phyloP scores from a whole-genome alignment of 148 eudicot species.

The Rhododendron griersonianum region DNA sequence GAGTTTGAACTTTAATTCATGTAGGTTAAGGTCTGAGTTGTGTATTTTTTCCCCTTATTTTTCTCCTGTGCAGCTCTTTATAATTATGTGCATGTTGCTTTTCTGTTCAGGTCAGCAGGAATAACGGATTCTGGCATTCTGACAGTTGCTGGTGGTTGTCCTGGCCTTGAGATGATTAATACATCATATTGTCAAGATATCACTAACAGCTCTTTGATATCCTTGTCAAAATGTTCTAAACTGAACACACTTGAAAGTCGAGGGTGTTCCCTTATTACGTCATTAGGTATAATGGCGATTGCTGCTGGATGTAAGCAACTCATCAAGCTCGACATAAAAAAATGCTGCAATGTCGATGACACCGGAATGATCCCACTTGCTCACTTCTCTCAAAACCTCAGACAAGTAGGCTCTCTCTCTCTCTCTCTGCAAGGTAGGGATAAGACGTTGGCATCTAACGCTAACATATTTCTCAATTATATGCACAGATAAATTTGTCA shows the following conservation, averaged over 20 bases:
- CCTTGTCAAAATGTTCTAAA: slow-evolving; percentile 69
- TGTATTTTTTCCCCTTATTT: not conserved
- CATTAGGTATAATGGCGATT: slow-evolving; percentile 68
- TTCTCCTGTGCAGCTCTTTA: not conserved
- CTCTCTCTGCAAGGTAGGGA: not conserved
- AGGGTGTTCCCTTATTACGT: slow-evolving; percentile 76
- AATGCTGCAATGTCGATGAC: slow-evolving; percentile 75
- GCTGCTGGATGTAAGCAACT: slow-evolving; percentile 86
- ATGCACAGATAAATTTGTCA: slow-evolving; percentile 73
- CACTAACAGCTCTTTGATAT: slow-evolving; percentile 60
- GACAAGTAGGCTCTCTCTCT: slow-evolving; percentile 45
- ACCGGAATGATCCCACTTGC: slow-evolving; percentile 81
- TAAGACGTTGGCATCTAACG: not conserved
- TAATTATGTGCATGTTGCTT: slow-evolving; percentile 6
- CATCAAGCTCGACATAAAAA: slow-evolving; percentile 74
- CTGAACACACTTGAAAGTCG: slow-evolving; percentile 78
- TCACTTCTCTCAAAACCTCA: slow-evolving; percentile 78
- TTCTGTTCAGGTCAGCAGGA: slow-evolving; percentile 61
- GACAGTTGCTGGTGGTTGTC: slow-evolving; percentile 71
- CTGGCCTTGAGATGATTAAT: slow-evolving; percentile 62
- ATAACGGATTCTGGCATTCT: slow-evolving; percentile 67
- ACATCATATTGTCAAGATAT: slow-evolving; percentile 66
- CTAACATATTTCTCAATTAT: not conserved
- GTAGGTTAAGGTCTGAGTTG: not conserved
- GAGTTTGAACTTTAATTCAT: slow-evolving; percentile 5